Evolutionary conservation across 495 filamentous ascomycete species (phyloP).

Genomic region (Halenospora varia): DNA sequence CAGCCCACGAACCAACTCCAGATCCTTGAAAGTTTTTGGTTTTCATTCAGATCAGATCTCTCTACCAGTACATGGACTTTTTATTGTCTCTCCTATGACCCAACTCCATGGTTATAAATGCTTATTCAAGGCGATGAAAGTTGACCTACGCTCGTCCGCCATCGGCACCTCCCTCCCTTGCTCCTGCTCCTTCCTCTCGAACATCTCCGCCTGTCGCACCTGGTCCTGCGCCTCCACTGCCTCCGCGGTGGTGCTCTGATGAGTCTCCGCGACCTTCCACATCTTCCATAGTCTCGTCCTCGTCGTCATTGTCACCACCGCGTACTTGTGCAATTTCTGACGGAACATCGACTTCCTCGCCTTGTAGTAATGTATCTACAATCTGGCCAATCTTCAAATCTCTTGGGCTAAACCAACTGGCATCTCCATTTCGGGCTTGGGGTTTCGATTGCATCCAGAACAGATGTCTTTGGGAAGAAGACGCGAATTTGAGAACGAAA

Average conservation of each 20-base stretch:
- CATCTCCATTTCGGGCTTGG: conserved; percentile 69
- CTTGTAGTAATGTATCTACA: conserved; percentile 78
- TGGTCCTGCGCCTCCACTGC: conserved; percentile 74
- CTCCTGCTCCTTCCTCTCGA: conserved; percentile 80
- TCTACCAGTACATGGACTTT: conserved; percentile 26
- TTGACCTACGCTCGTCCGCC: conserved; percentile 98
- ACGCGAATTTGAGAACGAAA: conserved; percentile 89
- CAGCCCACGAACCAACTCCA: conserved; percentile 1
- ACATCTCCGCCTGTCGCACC: conserved; percentile 87
- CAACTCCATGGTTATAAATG: conserved; percentile 26
- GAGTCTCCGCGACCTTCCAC: conserved; percentile 62
- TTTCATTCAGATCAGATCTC: conserved; percentile 21
- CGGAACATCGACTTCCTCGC: conserved; percentile 83
- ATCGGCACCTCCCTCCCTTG: conserved; percentile 89
- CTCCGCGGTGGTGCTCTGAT: conserved; percentile 52
- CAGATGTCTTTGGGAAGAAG: conserved; percentile 84
- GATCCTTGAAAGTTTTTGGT: conserved; percentile 12
- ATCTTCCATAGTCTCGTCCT: conserved; percentile 83
- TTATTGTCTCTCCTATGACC: conserved; percentile 9
- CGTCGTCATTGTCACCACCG: conserved; percentile 52
- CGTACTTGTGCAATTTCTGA: conserved; percentile 65
- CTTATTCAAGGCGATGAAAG: conserved; percentile 19
- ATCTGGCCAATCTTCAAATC: conserved; percentile 80
- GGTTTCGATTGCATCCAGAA: conserved; percentile 94
- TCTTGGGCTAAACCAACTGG: conserved; percentile 72